phyloP scores from a whole-genome alignment of 805 yeast genomes.

The Teunomyces tritomae region DNA sequence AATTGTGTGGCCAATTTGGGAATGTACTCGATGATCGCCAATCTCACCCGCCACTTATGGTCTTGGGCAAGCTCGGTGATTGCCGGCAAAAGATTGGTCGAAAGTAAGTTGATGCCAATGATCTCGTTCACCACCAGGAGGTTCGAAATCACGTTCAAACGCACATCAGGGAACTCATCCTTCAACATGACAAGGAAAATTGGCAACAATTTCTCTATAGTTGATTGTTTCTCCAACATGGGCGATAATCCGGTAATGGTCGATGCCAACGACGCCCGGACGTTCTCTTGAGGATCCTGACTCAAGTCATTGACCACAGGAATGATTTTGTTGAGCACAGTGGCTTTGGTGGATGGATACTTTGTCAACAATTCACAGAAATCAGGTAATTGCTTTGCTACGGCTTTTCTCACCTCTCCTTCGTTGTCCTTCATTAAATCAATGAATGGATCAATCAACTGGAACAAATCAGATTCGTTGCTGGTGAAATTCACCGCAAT shows the following conservation, averaged over 20 bases:
- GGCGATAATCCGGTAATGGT: slow-evolving; percentile 87
- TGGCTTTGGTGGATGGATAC: slow-evolving; percentile 35
- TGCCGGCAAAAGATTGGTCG: slow-evolving; percentile 90
- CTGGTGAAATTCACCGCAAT: slow-evolving; percentile 65
- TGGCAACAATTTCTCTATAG: slow-evolving; percentile 80
- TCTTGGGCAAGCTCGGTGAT: slow-evolving; percentile 95
- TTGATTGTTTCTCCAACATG: slow-evolving; percentile 76
- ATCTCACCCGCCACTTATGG: slow-evolving; percentile 94
- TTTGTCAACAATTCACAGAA: slow-evolving; percentile 53
- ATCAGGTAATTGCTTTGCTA: slow-evolving; percentile 86
- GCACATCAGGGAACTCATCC: slow-evolving; percentile 95
- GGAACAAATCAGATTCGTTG: slow-evolving; percentile 52
- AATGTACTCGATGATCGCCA: slow-evolving; percentile 94
- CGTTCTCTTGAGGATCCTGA: slow-evolving; percentile 89
- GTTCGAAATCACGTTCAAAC: slow-evolving; percentile 90
- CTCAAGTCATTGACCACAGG: slow-evolving; percentile 83
- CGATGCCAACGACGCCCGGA: slow-evolving; percentile 87
- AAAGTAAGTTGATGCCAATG: slow-evolving; percentile 83
- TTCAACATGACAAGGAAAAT: slow-evolving; percentile 89
- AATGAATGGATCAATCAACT: slow-evolving; percentile 70
- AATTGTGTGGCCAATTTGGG: slow-evolving; percentile 92
- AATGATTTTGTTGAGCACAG: slow-evolving; percentile 65
- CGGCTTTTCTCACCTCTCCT: slow-evolving; percentile 94
- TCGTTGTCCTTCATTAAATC: slow-evolving; percentile 84
- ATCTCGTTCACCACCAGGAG: slow-evolving; percentile 90